phyloP scores from a whole-genome alignment of 2,329 filamentous ascomycete genomes.

The Chaetothyriales sp. region DNA sequence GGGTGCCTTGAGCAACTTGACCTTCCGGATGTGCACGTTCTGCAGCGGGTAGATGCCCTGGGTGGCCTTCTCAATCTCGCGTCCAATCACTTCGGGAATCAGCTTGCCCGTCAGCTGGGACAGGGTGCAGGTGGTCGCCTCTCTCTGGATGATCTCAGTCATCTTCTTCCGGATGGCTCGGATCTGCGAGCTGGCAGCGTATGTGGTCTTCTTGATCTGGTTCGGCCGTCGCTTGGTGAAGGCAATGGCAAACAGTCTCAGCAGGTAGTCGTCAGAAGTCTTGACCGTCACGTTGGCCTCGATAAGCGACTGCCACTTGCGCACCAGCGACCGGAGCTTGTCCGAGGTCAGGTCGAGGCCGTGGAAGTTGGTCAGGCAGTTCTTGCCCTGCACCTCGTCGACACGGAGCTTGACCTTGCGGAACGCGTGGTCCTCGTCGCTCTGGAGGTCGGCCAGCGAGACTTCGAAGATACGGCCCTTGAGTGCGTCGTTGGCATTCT shows the following conservation, averaged over 20 bases:
- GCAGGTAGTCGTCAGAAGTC: conserved; percentile 99
- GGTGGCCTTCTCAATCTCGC: conserved; percentile 98
- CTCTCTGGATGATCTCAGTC: conserved; percentile 95
- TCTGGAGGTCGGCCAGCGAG: conserved; percentile 95
- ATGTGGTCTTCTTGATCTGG: conserved; percentile 99
- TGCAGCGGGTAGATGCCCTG: conserved; percentile 99
- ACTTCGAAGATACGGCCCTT: conserved; percentile 99
- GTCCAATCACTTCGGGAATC: conserved; percentile 97
- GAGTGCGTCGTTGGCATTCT: conserved; percentile 98
- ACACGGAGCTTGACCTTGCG: conserved; percentile 98
- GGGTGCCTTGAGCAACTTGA: conserved; percentile 95
- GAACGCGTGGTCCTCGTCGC: conserved; percentile 99
- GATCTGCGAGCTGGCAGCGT: conserved; percentile 93
- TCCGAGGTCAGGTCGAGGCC: conserved; percentile 99
- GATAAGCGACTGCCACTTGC: conserved; percentile 99
- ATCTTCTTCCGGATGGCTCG: conserved; percentile 98
- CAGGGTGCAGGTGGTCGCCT: conserved; percentile 86
- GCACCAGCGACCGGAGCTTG: conserved; percentile 96
- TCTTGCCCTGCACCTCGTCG: conserved; percentile 99
- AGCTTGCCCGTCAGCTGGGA: conserved; percentile 96
- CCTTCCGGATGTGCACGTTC: conserved; percentile 99
- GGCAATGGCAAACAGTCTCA: conserved; percentile 95
- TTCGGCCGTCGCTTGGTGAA: conserved; percentile 99
- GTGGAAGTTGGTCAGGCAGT: conserved; percentile 99
- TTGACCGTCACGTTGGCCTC: conserved; percentile 99